Evolutionary conservation across 2,329 filamentous ascomycete genomes (phyloP), one percentile per base, ranked within the genome.

Genomic region (Arachnomyces sp.): DNA sequence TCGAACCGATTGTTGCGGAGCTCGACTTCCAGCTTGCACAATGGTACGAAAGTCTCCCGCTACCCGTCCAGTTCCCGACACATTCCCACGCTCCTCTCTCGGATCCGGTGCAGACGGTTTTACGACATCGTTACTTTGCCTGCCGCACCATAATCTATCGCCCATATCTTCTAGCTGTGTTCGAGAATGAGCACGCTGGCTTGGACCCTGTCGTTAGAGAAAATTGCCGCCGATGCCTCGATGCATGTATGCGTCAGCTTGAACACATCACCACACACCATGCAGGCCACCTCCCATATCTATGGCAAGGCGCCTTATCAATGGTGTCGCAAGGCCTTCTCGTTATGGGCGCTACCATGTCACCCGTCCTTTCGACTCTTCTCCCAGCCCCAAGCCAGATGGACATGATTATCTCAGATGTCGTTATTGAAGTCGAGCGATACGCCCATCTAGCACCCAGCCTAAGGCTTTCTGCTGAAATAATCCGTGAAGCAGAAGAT

Each of bases 101-200:
- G 41, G 83, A 87, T 53, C 80, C 83, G 3, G 78, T 88, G 4
- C 85, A 90, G 61, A 87, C 83, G 0, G 84, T 90, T 6, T 67
- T 92, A 36, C 74, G 85, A 34, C 68, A 90, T 44, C 76, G 85
- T 20, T 92, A 90, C 65, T 89, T 86, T 59, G 85, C 85, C 31
- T 92, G 85, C 60, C 79, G 84, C 42, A 90, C 84, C 17, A 89
- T 90, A 53, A 90, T 92, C 49, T 90, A 87, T 64, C 75, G 85
- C 18, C 85, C 85, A 0, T 90, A 90, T 58, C 84, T 90, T 45
- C 68, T 88, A 43, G 82, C 83, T 8, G 84, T 89, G 2, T 64
- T 92, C 15, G 81, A 88, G 54, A 85, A 89, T 45, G 83, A 88
- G 52, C 79, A 79, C 49, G 74, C 82, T 15, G 76, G 81, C 11